Conservation (phyloP, 371 early-diverging fungal species). For the Mortierella sp. region DNA sequence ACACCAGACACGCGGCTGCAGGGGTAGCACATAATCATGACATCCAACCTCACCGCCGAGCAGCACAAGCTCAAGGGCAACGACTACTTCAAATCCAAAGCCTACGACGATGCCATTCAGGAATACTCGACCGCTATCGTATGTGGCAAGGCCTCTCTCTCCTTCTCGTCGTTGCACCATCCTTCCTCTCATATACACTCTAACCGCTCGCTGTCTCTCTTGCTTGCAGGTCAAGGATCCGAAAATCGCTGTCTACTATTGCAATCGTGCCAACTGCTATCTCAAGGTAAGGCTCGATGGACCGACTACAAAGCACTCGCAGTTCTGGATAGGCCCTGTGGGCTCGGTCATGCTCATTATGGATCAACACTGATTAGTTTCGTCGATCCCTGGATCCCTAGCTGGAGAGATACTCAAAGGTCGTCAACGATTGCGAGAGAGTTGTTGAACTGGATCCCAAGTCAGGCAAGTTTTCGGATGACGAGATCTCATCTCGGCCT, state of each 20-base stretch:
- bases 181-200: not conserved
- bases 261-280: constrained; percentile 83
- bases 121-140: constrained; percentile 83
- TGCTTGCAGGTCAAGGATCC: constrained; percentile 69
- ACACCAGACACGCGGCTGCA: not conserved
- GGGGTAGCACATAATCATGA: constrained; percentile 9
- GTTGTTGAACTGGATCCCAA: constrained; percentile 78
- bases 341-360: not conserved
- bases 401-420: constrained; percentile 66
- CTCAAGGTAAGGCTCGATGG: constrained; percentile 60
- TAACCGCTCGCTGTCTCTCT: too few relatives aligned
- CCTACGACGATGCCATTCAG: constrained; percentile 73
- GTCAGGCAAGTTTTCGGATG: constrained; percentile 55
- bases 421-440: constrained; percentile 72
- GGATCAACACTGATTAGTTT: not conserved
- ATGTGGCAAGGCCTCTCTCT: constrained; percentile 14
- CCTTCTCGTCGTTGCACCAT: not conserved
- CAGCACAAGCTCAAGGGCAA: constrained; percentile 65
- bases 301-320: not conserved
- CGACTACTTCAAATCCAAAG: constrained; percentile 64
- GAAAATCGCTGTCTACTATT: constrained; percentile 72
- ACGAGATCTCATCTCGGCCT: too few relatives aligned
- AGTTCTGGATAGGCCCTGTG: not conserved
- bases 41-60: constrained; percentile 51
- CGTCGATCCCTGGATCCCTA: constrained; percentile 13